phyloP scores from a whole-genome alignment of 768 basidiomycete genomes.

The Sporobolomyces roseus region DNA sequence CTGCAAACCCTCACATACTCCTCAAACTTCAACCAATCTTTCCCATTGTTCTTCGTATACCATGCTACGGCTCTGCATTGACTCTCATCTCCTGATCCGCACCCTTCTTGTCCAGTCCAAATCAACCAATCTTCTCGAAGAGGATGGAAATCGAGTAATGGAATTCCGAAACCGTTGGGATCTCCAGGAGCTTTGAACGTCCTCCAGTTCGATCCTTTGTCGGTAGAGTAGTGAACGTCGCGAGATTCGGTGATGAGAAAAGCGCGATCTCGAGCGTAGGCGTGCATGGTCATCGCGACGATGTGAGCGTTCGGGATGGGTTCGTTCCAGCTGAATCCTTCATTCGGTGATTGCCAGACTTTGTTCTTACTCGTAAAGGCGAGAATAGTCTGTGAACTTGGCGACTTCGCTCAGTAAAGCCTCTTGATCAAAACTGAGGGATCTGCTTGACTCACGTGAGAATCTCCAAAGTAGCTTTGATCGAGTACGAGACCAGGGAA shows the following conservation, averaged over 20 bases:
- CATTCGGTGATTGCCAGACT: slow-evolving; percentile 92
- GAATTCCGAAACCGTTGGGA: slow-evolving; percentile 73
- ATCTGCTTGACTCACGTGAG: slow-evolving; percentile 60
- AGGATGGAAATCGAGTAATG: slow-evolving; percentile 83
- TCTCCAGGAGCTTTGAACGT: slow-evolving; percentile 58
- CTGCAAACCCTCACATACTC: slow-evolving; percentile 84
- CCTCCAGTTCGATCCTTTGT: slow-evolving; percentile 72
- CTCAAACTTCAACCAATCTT: slow-evolving; percentile 70
- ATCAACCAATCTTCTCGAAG: slow-evolving; percentile 71
- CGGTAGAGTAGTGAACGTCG: slow-evolving; percentile 73
- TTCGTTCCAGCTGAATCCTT: slow-evolving; percentile 85
- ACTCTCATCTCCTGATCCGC: slow-evolving; percentile 52
- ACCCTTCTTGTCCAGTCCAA: slow-evolving; percentile 77
- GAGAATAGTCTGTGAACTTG: slow-evolving; percentile 65
- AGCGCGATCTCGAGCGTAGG: slow-evolving; percentile 71
- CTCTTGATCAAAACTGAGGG: no score
- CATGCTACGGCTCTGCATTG: slow-evolving; percentile 71
- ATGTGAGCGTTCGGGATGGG: slow-evolving; percentile 61
- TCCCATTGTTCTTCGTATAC: slow-evolving; percentile 73
- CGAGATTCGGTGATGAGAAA: slow-evolving; percentile 74
- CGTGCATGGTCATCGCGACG: slow-evolving; percentile 81
- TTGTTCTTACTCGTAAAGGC: slow-evolving; percentile 69
- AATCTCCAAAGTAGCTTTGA: slow-evolving; percentile 76
- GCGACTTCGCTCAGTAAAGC: no score
- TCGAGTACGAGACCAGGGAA: slow-evolving; percentile 67